Base-by-base conservation (phyloP, 2,329 filamentous ascomycete species). In the Pestalotiopsis sp. region DNA sequence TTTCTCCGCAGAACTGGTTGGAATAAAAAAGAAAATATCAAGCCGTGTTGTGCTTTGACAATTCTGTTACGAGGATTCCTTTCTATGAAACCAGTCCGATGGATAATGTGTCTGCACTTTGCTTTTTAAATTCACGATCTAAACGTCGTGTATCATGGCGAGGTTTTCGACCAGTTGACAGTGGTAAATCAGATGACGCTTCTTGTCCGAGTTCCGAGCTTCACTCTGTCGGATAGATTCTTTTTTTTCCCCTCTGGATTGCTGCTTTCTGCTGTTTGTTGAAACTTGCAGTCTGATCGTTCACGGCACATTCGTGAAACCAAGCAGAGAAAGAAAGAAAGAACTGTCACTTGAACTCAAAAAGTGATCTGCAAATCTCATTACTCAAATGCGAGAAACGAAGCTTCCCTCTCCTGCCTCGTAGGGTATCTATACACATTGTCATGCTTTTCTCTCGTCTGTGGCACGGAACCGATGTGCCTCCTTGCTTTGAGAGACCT, bases 361-460 rank as follows among this genome's bases (percentile, higher is more conserved):
- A 61, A 25, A 27, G 20, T n/a, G 4, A 65, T 45, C 62, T 23
- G 9, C 4, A 45, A 41, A 23, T 65, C 39, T 31, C 20, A 49
- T 52, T 36, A 36, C 31, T 62, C 59, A 52, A 52, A 62, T 62
- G 31, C 27, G 41, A 62, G 59, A 62, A 62, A 62, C 59, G 59
- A 39, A 36, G 45, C n/a, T 36, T 20, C 25, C 12, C 36, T 41
- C 20, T 39, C 41, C 62, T 65, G 62, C 62, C 38, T 49, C 62
- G 31, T 49, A 49, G 62, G 62, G 62, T 65, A 52, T 65, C 62
- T 65, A 65, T 23, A 49, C 17, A 49, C 17, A 41, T 49, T 65
- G n/a, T 49, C 13, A 27, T 65, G 23, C 20, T 25, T 52, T 45
- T 23, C 38, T 25, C 62, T 61, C 31, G 20, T 52, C 9, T 62